phyloP scores from a whole-genome alignment of 2,329 filamentous ascomycete genomes.

The Aspergillus versicolor region DNA sequence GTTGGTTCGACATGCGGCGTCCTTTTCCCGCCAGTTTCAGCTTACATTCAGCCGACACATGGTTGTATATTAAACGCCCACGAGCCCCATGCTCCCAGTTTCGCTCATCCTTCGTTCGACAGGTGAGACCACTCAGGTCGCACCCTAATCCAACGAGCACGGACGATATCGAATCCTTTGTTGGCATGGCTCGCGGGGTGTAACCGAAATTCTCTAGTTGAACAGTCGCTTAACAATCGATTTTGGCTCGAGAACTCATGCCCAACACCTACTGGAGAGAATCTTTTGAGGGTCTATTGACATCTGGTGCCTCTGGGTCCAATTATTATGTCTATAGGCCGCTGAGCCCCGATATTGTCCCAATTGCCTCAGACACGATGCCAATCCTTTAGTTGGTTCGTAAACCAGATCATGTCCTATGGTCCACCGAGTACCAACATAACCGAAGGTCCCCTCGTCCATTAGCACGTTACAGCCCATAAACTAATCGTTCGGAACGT shows the following conservation, averaged over 20 bases:
- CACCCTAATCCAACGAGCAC: constrained; percentile 2
- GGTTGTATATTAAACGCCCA: constrained; percentile 5
- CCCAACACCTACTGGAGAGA: background rate
- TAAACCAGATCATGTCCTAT: background rate
- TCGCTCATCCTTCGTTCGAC: background rate
- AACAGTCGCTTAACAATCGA: background rate
- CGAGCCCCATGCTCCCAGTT: constrained; percentile 1
- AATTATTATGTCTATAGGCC: background rate
- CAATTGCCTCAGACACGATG: background rate
- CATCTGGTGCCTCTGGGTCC: background rate
- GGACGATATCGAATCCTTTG: constrained; percentile 1
- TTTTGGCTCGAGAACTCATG: background rate
- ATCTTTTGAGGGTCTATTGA: background rate
- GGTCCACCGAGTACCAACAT: background rate
- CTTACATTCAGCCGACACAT: constrained; percentile 3
- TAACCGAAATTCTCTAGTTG: background rate
- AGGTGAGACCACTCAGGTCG: background rate
- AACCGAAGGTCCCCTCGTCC: background rate
- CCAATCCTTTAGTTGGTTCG: background rate
- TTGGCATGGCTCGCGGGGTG: background rate
- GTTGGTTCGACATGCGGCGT: constrained; percentile 4
- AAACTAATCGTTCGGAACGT: background rate
- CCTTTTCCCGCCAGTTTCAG: background rate
- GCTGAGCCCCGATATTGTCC: background rate
- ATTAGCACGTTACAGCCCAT: no score